phyloP scores from a whole-genome alignment of 2,329 filamentous ascomycete genomes.

The Phialemoniopsis sp. region DNA sequence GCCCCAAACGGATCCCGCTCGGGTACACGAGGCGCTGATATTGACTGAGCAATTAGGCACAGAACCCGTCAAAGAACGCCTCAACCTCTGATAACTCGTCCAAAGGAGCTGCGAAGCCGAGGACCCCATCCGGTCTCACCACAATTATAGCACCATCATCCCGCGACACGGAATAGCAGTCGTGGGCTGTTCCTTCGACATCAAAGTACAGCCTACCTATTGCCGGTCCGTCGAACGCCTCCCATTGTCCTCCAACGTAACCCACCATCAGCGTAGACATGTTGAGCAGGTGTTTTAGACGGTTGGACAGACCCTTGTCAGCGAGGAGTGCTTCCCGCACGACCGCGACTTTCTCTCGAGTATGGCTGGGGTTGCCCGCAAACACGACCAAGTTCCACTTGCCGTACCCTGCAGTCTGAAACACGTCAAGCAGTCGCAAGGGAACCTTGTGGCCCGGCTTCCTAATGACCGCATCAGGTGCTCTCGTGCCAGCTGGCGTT shows the following conservation, averaged over 20 bases:
- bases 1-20: too few relatives aligned
- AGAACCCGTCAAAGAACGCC: neutral
- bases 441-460: neutral
- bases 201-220: neutral
- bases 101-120: neutral
- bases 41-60: neutral
- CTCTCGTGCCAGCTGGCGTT: neutral
- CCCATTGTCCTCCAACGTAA: neutral
- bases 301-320: neutral
- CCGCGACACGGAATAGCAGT: neutral
- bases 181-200: neutral
- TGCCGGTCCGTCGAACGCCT: neutral
- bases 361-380: neutral
- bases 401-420: neutral
- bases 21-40: too few relatives aligned
- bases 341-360: neutral
- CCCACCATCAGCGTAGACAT: neutral
- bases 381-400: neutral
- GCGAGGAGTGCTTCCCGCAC: neutral
- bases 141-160: neutral
- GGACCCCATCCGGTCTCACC: neutral
- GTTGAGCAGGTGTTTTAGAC: neutral
- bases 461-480: neutral
- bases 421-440: neutral
- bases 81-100: neutral